These are phyloP conservation scores for Panicum hallii DNA, from an alignment of 202 grass and related monocot genomes.

Conservation along the genomic window DNA sequence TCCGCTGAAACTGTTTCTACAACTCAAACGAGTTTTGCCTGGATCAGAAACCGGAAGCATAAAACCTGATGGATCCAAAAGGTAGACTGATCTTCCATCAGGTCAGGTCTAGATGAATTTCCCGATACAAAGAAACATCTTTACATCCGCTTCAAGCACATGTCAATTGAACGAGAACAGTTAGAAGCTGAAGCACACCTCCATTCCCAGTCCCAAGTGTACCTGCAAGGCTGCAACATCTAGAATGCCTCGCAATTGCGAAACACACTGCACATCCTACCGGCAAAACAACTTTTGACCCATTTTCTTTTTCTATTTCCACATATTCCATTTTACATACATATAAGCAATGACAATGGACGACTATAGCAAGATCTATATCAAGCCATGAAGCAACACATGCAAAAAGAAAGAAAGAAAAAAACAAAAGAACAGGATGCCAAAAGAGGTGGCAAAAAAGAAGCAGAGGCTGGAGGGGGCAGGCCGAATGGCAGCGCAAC, in stretches of 20 bases:
- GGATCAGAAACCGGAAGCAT: not conserved
- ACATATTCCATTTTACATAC: conserved; percentile 80
- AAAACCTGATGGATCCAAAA: not conserved
- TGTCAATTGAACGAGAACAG: not conserved
- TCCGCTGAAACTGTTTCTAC: not conserved
- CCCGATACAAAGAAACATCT: not conserved
- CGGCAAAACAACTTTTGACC: conserved; percentile 42
- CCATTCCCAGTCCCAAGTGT: not conserved
- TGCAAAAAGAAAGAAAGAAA: conserved; percentile 41
- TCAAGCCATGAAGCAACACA: conserved; percentile 60
- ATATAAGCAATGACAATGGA: conserved; percentile 70
- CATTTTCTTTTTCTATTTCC: conserved; percentile 73
- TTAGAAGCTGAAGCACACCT: not conserved
- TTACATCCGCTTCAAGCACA: not conserved
- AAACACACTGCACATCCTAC: conserved; percentile 19
- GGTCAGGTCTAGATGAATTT: not conserved
- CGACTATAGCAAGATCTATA: conserved; percentile 60
- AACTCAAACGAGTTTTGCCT: not conserved
- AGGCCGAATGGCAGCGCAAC: conserved; percentile 32
- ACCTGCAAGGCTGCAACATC: conserved; percentile 17
- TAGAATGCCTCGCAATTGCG: not conserved
- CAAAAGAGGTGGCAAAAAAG: conserved; percentile 50
- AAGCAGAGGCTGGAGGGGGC: conserved; percentile 7
- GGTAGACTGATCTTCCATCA: not conserved
- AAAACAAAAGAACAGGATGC: conserved; percentile 27